Evolutionary conservation across 2,329 filamentous ascomycete genomes (phyloP), one percentile per base, ranked within the genome.

Genomic region (Fusarium nelsonii): DNA sequence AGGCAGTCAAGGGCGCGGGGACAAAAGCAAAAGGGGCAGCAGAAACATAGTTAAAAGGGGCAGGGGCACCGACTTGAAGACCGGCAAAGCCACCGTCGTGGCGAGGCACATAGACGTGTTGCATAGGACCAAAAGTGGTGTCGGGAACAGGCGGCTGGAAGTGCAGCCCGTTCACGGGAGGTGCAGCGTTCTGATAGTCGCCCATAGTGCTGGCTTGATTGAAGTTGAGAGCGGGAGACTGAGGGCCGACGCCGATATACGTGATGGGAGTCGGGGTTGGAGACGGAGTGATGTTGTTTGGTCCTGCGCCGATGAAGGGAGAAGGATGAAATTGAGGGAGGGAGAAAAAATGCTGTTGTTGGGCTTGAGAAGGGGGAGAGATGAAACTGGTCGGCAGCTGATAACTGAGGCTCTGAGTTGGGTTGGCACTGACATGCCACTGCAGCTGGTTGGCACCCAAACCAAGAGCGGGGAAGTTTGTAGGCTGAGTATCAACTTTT

Each of bases 71-170:
- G 71, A 81, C 77, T 76, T 75, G 76, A 73, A 72, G 63, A 71
- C 75, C 69, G 66, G 75, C 66, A 40, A 74, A 51, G 30, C 74
- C 75, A 43, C 73, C 76, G 71, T 88, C 86, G 69, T 80, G 81
- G 43, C 85, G 86, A 65, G 88, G 87, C 53, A 85, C 78, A 69
- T 88, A 89, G 20, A 82, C 81, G 67, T 90, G 86, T 30, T 81
- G 73, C 59, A 85, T 85, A 3, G 85, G 83, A 5, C 87, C 88
- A 73, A 83, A 81, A 43, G 84, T 84, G 16, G 86, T 88, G 69
- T 88, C 85, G 5, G 86, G 85, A 16, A 87, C 85, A 30, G 85
- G 87, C 1, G 87, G 88, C 72, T 89, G 85, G 71, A 85, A 89
- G 74, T 86, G 83, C 50, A 85, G 74, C 55, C 84, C 84, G 48